Base-by-base conservation (phyloP, 768 basidiomycete species). In the Stropharia rugosoannulata region DNA sequence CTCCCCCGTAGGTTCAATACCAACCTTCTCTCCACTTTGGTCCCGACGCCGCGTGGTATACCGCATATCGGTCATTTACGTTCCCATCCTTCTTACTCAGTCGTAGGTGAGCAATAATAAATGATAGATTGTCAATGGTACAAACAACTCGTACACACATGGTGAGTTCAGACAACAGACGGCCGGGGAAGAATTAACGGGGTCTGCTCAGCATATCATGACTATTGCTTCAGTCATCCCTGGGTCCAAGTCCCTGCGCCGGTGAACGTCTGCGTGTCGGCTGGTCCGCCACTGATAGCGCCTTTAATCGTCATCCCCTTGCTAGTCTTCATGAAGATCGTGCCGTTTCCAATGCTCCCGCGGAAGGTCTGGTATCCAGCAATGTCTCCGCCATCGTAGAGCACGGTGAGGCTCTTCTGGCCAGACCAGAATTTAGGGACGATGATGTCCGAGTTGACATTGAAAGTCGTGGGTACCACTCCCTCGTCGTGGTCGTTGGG, bases 371-470 rank as follows among this genome's bases (percentile, higher is more conserved):
- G 27, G 46, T 32, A 48, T 25, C 29, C 32, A 1, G 22, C 22
- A 4, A 32, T 32, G 27, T 15, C 18, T 11, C 16, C 40, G 40
- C 13, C 19, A 19, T 41, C 40, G 15, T 41, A 41, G n/a, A 41
- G 19, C n/a, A 41, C n/a, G 8, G 40, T 41, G 11, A 41, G 13
- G 4, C n/a, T 9, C 46, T 48, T 48, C 12, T 48, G 22, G 0
- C 12, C 15, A 81, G 84, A n/a, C 60, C 84, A 51, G 81, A 86
- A 64, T 68, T 83, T 38, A 84, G 84, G 83, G 83, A 85, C 58
- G 16, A 36, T 80, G 81, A 51, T 36, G 49, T 51, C 49, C 35
- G 49, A 51, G 38, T 51, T 51, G 35, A 37, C 49, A 29, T 36
- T 51, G 49, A 39, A 51, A 4, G 49, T 36, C n/a, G 36, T 40